A percentile compares a stretch with the other conserved stretches of the same genome.
These are phyloP conservation scores for Lactifluus rugatus DNA, from an alignment of 768 basidiomycete species.

Conservation along the genomic window DNA sequence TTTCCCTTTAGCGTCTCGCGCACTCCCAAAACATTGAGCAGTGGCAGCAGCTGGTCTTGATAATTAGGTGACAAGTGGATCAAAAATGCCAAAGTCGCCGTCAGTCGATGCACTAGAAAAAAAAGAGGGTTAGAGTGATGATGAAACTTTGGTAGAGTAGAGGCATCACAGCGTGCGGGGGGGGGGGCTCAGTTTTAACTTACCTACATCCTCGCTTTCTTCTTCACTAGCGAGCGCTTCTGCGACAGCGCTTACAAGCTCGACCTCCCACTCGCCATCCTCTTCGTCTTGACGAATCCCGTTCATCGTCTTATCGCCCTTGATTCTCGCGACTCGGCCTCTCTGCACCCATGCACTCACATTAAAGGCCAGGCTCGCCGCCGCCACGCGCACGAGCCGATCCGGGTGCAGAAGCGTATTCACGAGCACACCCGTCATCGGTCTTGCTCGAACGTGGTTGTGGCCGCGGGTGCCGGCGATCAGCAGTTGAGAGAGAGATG, in stretches of 20 bases:
- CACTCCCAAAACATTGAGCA: constrained; percentile 67
- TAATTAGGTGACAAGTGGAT: constrained; percentile 67
- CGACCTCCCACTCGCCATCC: constrained; percentile 79
- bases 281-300: constrained; percentile 35
- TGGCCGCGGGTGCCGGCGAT: constrained; percentile 28
- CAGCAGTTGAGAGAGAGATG: constrained; percentile 31
- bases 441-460: constrained; percentile 25
- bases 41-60: constrained; percentile 38
- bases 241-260: constrained; percentile 73
- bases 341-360: constrained; percentile 57
- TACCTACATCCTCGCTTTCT: constrained; percentile 71
- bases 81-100: constrained; percentile 68
- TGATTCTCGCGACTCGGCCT: constrained; percentile 38
- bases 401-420: constrained; percentile 62
- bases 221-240: constrained; percentile 68
- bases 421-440: constrained; percentile 49
- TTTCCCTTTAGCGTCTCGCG: constrained; percentile 49
- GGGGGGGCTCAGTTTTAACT: constrained; percentile 23
- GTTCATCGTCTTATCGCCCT: constrained; percentile 24
- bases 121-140: no score
- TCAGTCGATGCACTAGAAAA: constrained; percentile 63
- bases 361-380: constrained; percentile 77
- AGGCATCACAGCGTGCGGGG: no score
- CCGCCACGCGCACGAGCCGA: constrained; percentile 58
- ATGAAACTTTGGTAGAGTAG: no score